A percentile compares a stretch with the other conserved stretches of the same genome.
phyloP scores from a whole-genome alignment of 495 filamentous ascomycete genomes.

The Cercophora sp. region DNA sequence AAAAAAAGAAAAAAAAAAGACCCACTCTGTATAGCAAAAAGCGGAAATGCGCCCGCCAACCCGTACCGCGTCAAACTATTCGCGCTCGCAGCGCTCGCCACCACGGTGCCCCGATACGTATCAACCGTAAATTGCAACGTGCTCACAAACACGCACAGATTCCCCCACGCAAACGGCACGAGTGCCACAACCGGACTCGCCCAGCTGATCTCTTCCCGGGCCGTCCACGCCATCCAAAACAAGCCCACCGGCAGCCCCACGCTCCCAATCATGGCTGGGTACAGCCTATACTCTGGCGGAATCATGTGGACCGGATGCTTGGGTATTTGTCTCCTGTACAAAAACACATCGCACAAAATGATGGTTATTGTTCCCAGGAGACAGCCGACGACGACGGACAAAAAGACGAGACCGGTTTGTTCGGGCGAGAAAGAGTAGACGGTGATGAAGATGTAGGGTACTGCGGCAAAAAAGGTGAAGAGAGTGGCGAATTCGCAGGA shows the following conservation, averaged over 20 bases:
- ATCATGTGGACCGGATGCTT: conserved; percentile 28
- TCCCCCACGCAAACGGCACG: conserved; percentile 65
- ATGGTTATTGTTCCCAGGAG: conserved; percentile 44
- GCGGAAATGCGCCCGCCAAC: conserved; percentile 60
- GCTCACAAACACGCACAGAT: conserved; percentile 28
- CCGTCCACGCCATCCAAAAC: conserved; percentile 49
- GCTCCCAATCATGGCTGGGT: conserved; percentile 58
- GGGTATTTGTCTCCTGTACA: conserved; percentile 35
- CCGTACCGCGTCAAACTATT: conserved; percentile 62
- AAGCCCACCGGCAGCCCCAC: conserved; percentile 51
- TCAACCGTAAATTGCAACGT: conserved; percentile 53
- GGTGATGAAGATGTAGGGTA: conserved; percentile 50
- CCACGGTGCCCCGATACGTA: conserved; percentile 52
- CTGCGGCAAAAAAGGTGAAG: conserved; percentile 63
- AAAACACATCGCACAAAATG: conserved; percentile 39
- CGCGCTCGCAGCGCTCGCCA: conserved; percentile 59
- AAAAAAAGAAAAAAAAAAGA: background rate
- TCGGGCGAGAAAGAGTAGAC: conserved; percentile 49
- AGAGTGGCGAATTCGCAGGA: conserved; percentile 61
- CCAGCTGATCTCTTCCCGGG: conserved; percentile 35
- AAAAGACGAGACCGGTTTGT: conserved; percentile 55
- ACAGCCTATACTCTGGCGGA: conserved; percentile 54
- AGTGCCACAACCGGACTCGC: conserved; percentile 47
- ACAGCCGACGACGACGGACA: conserved; percentile 56
- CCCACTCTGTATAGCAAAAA: conserved; percentile 58